Percentiles rank a stretch among this genome's conserved stretches.
Evolutionary conservation across 2,329 filamentous ascomycete genomes (phyloP).

Genomic region (Venturia asperata): DNA sequence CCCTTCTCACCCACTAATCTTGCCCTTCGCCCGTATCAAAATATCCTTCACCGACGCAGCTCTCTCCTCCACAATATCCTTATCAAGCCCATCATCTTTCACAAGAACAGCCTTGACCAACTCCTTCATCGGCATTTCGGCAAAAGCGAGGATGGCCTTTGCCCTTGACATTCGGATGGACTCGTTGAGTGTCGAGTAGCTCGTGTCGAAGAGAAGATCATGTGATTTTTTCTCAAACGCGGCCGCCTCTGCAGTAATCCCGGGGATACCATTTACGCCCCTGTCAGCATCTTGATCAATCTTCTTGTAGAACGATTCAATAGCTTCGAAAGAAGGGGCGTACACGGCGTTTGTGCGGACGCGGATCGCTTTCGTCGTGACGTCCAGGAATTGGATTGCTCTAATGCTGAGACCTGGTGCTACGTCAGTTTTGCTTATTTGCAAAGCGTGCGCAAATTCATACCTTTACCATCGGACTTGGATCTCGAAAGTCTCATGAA

Average conservation of each 20-base stretch:
- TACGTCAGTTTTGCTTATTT: neutral
- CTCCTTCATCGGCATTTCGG: neutral
- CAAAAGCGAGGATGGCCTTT: conserved; percentile 25
- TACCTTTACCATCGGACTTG: conserved; percentile 5
- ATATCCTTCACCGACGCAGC: conserved; percentile 6
- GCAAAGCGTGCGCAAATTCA: neutral
- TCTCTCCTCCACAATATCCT: conserved; percentile 12
- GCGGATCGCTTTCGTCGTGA: conserved; percentile 24
- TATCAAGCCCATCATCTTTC: neutral
- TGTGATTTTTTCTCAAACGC: conserved; percentile 5
- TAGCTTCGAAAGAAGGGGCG: conserved; percentile 25
- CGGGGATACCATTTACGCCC: neutral
- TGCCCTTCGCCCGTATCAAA: neutral
- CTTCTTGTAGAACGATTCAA: conserved; percentile 25
- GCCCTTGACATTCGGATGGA: conserved; percentile 27
- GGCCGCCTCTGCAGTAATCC: neutral
- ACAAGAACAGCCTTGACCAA: conserved; percentile 1
- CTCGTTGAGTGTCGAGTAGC: conserved; percentile 27
- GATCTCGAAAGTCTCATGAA: conserved; percentile 2
- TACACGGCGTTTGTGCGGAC: conserved; percentile 25
- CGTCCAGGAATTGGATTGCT: conserved; percentile 22
- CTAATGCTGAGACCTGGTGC: conserved; percentile 5
- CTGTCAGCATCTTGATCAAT: neutral
- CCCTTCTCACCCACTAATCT: neutral
- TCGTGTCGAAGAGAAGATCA: conserved; percentile 24